A percentile compares a stretch with the other conserved stretches of the same genome.
Evolutionary conservation across 177 flowering plant species (phyloP).

Genomic region (Vitis hybrid): DNA sequence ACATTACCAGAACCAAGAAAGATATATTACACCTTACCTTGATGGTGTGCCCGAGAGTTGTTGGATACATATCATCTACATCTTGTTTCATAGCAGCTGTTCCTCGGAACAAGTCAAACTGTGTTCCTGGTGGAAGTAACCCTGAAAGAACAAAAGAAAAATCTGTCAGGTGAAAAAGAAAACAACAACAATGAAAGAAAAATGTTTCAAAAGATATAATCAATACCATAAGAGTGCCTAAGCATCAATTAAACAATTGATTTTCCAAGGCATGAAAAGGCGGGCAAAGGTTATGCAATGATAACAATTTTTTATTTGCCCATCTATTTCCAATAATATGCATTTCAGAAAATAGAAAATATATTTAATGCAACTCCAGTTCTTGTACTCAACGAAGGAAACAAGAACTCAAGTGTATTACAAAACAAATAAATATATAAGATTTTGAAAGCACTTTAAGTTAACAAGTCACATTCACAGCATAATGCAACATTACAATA

Average conservation of each 20-base stretch:
- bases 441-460: no score
- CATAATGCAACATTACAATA: background rate
- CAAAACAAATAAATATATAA: no score
- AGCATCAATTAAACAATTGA: no score
- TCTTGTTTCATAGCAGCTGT: slow-evolving; percentile 99
- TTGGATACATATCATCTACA: slow-evolving; percentile 90
- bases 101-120: slow-evolving; percentile 95
- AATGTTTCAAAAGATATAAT: background rate
- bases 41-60: slow-evolving; percentile 78
- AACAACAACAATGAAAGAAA: background rate
- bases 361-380: no score
- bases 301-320: no score
- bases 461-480: no score
- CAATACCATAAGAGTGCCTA: background rate
- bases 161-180: slow-evolving; percentile 1
- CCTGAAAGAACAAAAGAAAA: slow-evolving; percentile 50
- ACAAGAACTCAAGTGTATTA: no score
- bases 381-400: no score
- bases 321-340: no score
- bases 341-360: no score
- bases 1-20: background rate
- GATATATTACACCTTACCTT: slow-evolving; percentile 45
- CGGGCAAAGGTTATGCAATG: no score
- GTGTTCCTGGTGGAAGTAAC: slow-evolving; percentile 95
- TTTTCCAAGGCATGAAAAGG: no score